Conservation (phyloP, 106 monocot genomes). For the Platanthera guangdongensis region DNA sequence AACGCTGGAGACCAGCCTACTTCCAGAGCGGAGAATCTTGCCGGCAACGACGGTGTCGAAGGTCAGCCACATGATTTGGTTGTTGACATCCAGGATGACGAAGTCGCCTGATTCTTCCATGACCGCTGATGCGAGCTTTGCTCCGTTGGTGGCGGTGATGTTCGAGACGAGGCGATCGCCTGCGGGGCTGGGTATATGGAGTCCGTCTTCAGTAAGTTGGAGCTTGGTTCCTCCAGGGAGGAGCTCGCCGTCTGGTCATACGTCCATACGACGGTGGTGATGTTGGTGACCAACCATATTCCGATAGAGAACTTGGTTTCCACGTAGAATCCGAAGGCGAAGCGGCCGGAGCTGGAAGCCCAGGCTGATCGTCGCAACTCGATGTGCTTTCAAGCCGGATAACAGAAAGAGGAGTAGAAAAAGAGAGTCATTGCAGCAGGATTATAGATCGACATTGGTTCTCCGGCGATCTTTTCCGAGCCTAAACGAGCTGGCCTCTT, state of each 20-base stretch:
- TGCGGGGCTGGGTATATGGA: slow-evolving; percentile 6
- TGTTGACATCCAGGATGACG: slow-evolving; percentile 11
- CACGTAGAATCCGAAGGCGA: slow-evolving; percentile 9
- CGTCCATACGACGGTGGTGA: slow-evolving; percentile 17
- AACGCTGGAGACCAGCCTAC: slow-evolving; percentile 14
- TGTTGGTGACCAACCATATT: slow-evolving; percentile 2
- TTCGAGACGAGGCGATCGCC: neutral
- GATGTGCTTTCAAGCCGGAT: neutral
- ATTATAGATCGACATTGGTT: neutral
- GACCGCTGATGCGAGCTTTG: neutral
- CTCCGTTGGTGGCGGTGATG: neutral
- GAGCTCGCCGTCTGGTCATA: slow-evolving; percentile 8
- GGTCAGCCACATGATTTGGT: slow-evolving; percentile 3
- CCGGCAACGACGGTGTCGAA: slow-evolving; percentile 21
- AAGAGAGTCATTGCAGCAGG: neutral
- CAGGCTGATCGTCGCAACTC: neutral
- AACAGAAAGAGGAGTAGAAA: neutral
- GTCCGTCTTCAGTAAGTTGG: slow-evolving; percentile 1
- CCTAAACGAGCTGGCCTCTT: neutral
- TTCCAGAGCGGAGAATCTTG: neutral
- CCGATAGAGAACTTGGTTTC: neutral
- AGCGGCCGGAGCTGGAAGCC: slow-evolving; percentile 1
- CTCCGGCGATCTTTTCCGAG: neutral
- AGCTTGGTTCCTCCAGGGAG: neutral
- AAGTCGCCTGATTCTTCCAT: slow-evolving; percentile 26